Evolutionary conservation across 805 yeast genomes (phyloP).

Genomic region (Candida qinlingensis): DNA sequence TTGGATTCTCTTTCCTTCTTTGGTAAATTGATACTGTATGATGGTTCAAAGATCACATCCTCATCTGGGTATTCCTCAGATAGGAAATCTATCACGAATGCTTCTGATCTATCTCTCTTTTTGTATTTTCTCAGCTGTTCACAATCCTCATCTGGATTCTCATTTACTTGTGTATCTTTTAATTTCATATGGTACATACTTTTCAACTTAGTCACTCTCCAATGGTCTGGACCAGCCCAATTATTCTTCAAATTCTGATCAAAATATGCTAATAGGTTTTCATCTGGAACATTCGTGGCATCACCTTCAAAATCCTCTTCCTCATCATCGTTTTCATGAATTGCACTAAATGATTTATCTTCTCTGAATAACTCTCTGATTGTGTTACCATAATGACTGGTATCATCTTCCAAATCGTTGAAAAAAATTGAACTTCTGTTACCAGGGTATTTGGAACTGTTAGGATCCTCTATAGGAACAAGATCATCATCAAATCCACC

Average conservation of each 20-base stretch:
- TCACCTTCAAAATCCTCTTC: slow-evolving; percentile 18
- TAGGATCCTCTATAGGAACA: slow-evolving; percentile 5
- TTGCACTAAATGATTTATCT: slow-evolving; percentile 15
- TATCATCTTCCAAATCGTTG: slow-evolving; percentile 19
- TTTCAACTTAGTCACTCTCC: slow-evolving; percentile 70
- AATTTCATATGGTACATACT: slow-evolving; percentile 18
- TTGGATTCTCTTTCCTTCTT: slow-evolving; percentile 36
- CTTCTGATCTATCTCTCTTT: slow-evolving; percentile 24
- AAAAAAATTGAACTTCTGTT: slow-evolving; percentile 25
- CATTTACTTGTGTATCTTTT: not conserved
- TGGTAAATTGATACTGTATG: slow-evolving; percentile 31
- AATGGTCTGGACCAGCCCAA: slow-evolving; percentile 93
- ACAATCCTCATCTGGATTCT: not conserved
- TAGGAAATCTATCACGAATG: slow-evolving; percentile 39
- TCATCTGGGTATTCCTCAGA: slow-evolving; percentile 28
- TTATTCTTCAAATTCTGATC: slow-evolving; percentile 61
- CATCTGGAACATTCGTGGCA: slow-evolving; percentile 38
- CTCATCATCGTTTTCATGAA: slow-evolving; percentile 8
- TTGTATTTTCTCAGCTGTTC: not conserved
- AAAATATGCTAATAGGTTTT: slow-evolving; percentile 71
- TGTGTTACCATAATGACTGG: slow-evolving; percentile 23
- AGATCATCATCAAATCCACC: slow-evolving; percentile 4
- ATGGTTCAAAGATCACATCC: slow-evolving; percentile 34
- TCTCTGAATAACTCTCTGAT: slow-evolving; percentile 22
- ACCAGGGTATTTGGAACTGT: slow-evolving; percentile 19